Percentiles rank a stretch among this genome's conserved stretches.
Conservation (phyloP, 257 asterid species). For the Cynanchum wilfordii region DNA sequence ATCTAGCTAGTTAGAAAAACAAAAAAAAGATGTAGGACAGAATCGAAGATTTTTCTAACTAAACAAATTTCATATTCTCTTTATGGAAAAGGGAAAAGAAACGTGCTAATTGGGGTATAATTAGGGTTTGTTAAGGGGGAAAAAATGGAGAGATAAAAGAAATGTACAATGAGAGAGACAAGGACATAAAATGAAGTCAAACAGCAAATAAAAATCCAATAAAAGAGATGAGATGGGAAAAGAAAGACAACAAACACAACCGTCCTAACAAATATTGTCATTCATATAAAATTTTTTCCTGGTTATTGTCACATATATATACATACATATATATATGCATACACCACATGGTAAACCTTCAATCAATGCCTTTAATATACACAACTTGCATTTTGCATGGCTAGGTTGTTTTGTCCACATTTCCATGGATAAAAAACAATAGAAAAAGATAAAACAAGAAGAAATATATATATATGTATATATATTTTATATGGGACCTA, state of each 20-base stretch:
- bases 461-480: no score
- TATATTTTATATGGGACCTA: background rate
- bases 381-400: slow-evolving; percentile 1
- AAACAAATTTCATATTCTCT: no score
- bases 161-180: background rate
- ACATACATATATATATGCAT: no score
- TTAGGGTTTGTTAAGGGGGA: background rate
- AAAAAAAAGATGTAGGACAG: no score
- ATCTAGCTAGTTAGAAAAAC: no score
- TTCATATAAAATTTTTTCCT: no score
- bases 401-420: slow-evolving; percentile 6
- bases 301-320: no score
- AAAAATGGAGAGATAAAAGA: background rate
- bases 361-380: background rate
- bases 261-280: slow-evolving; percentile 9
- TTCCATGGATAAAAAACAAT: slow-evolving; percentile 2
- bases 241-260: slow-evolving; percentile 2
- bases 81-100: no score
- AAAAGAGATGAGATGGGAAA: background rate
- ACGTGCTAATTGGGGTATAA: background rate
- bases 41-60: no score
- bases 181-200: slow-evolving; percentile 11
- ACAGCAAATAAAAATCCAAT: slow-evolving; percentile 5
- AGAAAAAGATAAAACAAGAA: background rate
- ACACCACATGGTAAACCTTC: background rate